phyloP scores from a whole-genome alignment of 164 flowering plant genomes.

The Berberis vulgaris region DNA sequence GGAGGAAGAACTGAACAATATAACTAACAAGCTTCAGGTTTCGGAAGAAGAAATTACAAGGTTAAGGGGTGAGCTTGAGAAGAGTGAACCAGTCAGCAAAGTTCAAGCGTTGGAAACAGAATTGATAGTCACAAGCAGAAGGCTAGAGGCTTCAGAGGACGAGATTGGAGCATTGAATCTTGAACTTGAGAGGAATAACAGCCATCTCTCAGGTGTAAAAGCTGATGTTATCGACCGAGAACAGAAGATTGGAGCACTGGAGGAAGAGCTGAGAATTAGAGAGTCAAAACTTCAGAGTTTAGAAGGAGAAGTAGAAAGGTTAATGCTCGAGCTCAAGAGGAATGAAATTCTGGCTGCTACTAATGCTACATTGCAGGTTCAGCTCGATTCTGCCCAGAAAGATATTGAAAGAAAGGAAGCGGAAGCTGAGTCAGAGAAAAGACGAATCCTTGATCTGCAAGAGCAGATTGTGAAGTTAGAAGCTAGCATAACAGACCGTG shows the following conservation, averaged over 20 bases:
- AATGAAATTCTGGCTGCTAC: conserved; percentile 13
- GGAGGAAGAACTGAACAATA: conserved; percentile 38
- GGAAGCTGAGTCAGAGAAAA: conserved; percentile 21
- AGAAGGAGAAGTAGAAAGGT: conserved; percentile 35
- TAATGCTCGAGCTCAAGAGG: conserved; percentile 41
- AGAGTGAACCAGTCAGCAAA: conserved; percentile 2
- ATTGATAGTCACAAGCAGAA: background rate
- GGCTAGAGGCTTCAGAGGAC: too few relatives aligned
- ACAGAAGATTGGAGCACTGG: too few relatives aligned
- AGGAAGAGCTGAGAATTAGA: conserved; percentile 16
- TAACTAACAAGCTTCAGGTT: conserved; percentile 28
- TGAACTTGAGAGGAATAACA: conserved; percentile 26
- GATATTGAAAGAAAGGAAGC: conserved; percentile 12
- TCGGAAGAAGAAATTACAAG: conserved; percentile 43
- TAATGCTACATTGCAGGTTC: conserved; percentile 11
- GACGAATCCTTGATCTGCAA: conserved; percentile 13
- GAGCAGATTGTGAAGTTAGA: conserved; percentile 8
- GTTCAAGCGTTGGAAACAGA: conserved; percentile 5
- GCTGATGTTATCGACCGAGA: too few relatives aligned
- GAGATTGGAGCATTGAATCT: too few relatives aligned
- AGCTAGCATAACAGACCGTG: background rate
- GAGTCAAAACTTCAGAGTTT: conserved; percentile 30
- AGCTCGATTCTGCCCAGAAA: background rate
- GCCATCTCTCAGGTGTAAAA: too few relatives aligned
- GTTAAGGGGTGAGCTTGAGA: conserved; percentile 42